Conservation (phyloP, 2,329 filamentous ascomycete genomes). For the Aspergillus carbonarius region DNA sequence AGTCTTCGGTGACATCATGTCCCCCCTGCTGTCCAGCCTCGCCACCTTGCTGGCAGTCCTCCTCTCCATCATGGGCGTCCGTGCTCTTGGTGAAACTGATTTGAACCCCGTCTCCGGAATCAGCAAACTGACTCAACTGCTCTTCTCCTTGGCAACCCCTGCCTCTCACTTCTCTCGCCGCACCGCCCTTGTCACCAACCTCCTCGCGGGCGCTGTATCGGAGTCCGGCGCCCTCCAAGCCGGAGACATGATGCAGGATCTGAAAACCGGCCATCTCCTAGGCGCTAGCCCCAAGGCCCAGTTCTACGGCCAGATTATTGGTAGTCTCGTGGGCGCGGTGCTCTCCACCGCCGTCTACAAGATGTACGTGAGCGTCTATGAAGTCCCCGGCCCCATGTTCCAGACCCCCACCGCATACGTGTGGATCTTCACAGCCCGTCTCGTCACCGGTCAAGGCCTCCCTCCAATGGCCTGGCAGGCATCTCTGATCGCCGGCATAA, state of each 20-base stretch:
- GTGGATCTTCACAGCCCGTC: constrained; percentile 92
- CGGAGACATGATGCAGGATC: constrained; percentile 93
- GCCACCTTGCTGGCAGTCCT: constrained; percentile 81
- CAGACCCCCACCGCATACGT: constrained; percentile 93
- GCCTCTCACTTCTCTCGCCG: constrained; percentile 75
- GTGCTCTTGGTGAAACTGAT: constrained; percentile 76
- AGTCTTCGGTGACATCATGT: constrained; percentile 80
- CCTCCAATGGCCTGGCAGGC: constrained; percentile 81
- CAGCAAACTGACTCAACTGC: constrained; percentile 90
- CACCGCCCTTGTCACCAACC: constrained; percentile 82
- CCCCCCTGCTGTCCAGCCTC: constrained; percentile 70
- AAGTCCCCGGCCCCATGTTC: constrained; percentile 84
- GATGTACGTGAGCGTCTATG: constrained; percentile 85
- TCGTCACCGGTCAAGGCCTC: constrained; percentile 87
- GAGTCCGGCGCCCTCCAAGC: constrained; percentile 87
- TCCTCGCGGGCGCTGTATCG: constrained; percentile 86
- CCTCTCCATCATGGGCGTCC: constrained; percentile 63
- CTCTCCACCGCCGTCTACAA: constrained; percentile 84
- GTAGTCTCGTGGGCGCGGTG: constrained; percentile 79
- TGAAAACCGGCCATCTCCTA: constrained; percentile 92
- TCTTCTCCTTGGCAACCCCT: constrained; percentile 89
- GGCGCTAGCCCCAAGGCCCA: constrained; percentile 91
- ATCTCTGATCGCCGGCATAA: constrained; percentile 68
- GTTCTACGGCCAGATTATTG: constrained; percentile 95
- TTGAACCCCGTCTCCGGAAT: constrained; percentile 96